Percentiles rank a stretch among this genome's conserved stretches.
These are phyloP conservation scores for Alnus rubra DNA, from an alignment of 306 rosid species.

Conservation along the genomic window DNA sequence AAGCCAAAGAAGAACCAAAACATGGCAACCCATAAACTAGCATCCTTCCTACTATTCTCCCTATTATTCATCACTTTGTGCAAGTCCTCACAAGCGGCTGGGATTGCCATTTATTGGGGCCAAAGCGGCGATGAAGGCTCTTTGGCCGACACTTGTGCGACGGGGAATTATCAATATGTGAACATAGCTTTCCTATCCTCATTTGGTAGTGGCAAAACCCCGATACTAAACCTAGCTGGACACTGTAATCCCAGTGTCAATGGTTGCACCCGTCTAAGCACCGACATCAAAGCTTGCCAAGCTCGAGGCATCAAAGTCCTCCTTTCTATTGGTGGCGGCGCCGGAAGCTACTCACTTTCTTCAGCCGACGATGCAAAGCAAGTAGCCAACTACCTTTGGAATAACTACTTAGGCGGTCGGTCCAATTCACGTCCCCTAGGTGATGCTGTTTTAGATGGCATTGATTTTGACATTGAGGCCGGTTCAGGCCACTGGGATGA, in stretches of 20 bases:
- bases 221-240: slow-evolving; percentile 45
- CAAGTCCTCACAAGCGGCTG: slow-evolving; percentile 36
- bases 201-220: slow-evolving; percentile 51
- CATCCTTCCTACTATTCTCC: slow-evolving; percentile 23
- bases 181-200: slow-evolving; percentile 54
- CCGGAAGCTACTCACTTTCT: slow-evolving; percentile 40
- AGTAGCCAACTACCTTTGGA: slow-evolving; percentile 50
- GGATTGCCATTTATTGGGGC: slow-evolving; percentile 67
- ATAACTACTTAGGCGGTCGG: slow-evolving; percentile 56
- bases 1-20: slow-evolving; percentile 5
- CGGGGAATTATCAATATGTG: slow-evolving; percentile 61
- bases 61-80: slow-evolving; percentile 33
- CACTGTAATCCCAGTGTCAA: slow-evolving; percentile 42
- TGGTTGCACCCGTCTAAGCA: slow-evolving; percentile 33
- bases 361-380: slow-evolving; percentile 47
- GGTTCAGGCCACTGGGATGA: slow-evolving; percentile 39
- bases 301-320: slow-evolving; percentile 47
- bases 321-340: slow-evolving; percentile 63
- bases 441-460: slow-evolving; percentile 49
- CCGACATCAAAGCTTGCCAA: slow-evolving; percentile 48
- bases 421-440: slow-evolving; percentile 55
- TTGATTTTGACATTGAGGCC: slow-evolving; percentile 61
- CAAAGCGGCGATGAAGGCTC: slow-evolving; percentile 50
- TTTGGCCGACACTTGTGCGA: slow-evolving; percentile 48
- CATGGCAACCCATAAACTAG: slow-evolving; percentile 44